Evolutionary conservation across 352 stramenopile genomes (phyloP).

Genomic region (Phytophthora lateralis): DNA sequence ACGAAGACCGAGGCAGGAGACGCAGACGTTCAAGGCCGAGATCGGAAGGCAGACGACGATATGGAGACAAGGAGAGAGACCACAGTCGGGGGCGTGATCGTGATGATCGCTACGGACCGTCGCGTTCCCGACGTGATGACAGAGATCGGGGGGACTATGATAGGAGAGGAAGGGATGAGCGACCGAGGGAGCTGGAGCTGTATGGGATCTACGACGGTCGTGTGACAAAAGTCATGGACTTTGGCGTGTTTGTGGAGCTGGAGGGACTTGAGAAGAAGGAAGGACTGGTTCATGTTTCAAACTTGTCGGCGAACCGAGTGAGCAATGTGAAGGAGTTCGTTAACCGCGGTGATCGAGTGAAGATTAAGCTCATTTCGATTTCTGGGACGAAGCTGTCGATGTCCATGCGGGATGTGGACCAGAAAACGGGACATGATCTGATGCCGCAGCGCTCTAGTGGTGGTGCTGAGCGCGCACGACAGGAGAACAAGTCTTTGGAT

Average conservation of each 20-base stretch:
- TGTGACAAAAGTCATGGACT: slow-evolving; percentile 96
- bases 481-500: slow-evolving; percentile 56
- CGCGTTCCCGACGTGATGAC: slow-evolving; percentile 35
- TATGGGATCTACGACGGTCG: slow-evolving; percentile 95
- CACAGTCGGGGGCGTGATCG: slow-evolving; percentile 33
- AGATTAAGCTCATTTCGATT: slow-evolving; percentile 97
- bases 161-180: slow-evolving; percentile 30
- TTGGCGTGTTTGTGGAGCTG: slow-evolving; percentile 97
- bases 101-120: slow-evolving; percentile 33
- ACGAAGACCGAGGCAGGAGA: slow-evolving; percentile 34
- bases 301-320: slow-evolving; percentile 90
- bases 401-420: slow-evolving; percentile 97
- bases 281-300: slow-evolving; percentile 95
- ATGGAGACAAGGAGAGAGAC: slow-evolving; percentile 30
- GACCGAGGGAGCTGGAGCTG: slow-evolving; percentile 70
- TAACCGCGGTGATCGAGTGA: slow-evolving; percentile 90
- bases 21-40: slow-evolving; percentile 48
- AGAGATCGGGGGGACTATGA: slow-evolving; percentile 38
- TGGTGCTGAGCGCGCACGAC: slow-evolving; percentile 54
- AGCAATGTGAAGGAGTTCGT: slow-evolving; percentile 90
- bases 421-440: slow-evolving; percentile 94
- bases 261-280: slow-evolving; percentile 81
- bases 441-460: slow-evolving; percentile 91
- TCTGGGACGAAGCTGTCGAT: slow-evolving; percentile 91
- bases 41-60: slow-evolving; percentile 31